phyloP scores from a whole-genome alignment of 495 filamentous ascomycete species.

The Xylaria grammica region DNA sequence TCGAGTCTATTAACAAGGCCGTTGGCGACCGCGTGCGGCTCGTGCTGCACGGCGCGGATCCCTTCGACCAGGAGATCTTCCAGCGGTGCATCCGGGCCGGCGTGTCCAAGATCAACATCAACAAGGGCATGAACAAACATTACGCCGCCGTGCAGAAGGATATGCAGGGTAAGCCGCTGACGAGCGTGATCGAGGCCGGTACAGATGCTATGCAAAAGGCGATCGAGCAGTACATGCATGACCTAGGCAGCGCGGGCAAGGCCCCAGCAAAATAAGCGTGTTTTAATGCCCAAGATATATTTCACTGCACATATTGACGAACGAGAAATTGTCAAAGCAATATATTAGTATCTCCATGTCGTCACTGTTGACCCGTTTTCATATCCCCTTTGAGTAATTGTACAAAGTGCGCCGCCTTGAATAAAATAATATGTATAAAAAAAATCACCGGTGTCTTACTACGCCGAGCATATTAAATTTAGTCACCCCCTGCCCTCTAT shows the following conservation, averaged over 20 bases:
- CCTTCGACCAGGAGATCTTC: constrained; percentile 72
- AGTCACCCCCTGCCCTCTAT: neutral
- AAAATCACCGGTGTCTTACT: neutral
- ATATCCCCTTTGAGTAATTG: too few species aligned
- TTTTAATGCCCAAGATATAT: constrained; percentile 25
- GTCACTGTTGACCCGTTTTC: too few species aligned
- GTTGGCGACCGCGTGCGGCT: constrained; percentile 68
- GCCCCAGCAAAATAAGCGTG: constrained; percentile 34
- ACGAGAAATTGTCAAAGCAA: neutral
- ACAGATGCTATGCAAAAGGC: constrained; percentile 76
- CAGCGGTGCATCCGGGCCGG: constrained; percentile 70
- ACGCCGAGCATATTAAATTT: constrained; percentile 9
- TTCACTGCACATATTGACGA: neutral
- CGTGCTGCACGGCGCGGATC: constrained; percentile 80
- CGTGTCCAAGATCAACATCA: constrained; percentile 81
- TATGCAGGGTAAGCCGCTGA: constrained; percentile 71
- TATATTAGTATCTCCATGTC: too few species aligned
- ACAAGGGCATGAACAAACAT: constrained; percentile 78
- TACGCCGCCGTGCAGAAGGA: constrained; percentile 69
- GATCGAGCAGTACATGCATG: constrained; percentile 76
- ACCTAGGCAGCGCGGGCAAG: constrained; percentile 70
- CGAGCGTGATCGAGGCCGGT: constrained; percentile 71
- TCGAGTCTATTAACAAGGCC: constrained; percentile 65
- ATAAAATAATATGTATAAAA: too few species aligned
- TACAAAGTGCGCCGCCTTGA: too few species aligned